A percentile compares a stretch with the other conserved stretches of the same genome.
Evolutionary conservation across 2,329 filamentous ascomycete species (phyloP).

Genomic region (Venturia effusa): DNA sequence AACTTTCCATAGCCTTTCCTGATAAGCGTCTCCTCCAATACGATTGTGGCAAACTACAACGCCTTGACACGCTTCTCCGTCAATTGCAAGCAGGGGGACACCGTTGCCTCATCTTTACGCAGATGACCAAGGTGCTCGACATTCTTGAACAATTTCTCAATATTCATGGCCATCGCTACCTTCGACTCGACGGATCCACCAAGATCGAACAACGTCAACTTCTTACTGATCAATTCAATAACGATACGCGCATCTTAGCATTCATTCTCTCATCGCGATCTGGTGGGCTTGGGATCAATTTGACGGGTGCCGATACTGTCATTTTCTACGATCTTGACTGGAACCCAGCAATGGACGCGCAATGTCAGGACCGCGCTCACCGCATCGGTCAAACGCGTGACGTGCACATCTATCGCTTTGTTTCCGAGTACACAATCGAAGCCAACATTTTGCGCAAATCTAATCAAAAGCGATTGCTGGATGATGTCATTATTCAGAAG

Average conservation of each 20-base stretch:
- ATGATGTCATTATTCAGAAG: conserved; percentile 97
- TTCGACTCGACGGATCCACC: conserved; percentile 90
- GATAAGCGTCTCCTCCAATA: conserved; percentile 95
- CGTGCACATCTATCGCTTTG: conserved; percentile 81
- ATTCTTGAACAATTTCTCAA: conserved; percentile 97
- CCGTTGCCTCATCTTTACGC: conserved; percentile 93
- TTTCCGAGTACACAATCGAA: conserved; percentile 66
- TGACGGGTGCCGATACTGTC: conserved; percentile 92
- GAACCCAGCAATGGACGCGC: conserved; percentile 99
- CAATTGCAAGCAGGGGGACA: conserved; percentile 82
- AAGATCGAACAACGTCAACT: conserved; percentile 94
- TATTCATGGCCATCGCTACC: conserved; percentile 93
- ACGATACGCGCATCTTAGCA: conserved; percentile 79
- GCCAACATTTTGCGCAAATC: conserved; percentile 95
- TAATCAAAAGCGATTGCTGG: conserved; percentile 93
- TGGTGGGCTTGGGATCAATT: conserved; percentile 88
- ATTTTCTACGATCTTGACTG: conserved; percentile 99
- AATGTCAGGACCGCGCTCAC: conserved; percentile 95
- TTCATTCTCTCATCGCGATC: conserved; percentile 95
- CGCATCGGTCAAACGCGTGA: conserved; percentile 96
- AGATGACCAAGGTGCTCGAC: conserved; percentile 98
- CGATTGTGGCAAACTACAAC: conserved; percentile 93
- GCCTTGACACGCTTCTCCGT: conserved; percentile 74
- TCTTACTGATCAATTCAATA: conserved; percentile 92
- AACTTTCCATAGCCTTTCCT: conserved; percentile 89